Evolutionary conservation across 192 early-diverging fungal species (phyloP).

Genomic region (Diversispora epigaea): DNA sequence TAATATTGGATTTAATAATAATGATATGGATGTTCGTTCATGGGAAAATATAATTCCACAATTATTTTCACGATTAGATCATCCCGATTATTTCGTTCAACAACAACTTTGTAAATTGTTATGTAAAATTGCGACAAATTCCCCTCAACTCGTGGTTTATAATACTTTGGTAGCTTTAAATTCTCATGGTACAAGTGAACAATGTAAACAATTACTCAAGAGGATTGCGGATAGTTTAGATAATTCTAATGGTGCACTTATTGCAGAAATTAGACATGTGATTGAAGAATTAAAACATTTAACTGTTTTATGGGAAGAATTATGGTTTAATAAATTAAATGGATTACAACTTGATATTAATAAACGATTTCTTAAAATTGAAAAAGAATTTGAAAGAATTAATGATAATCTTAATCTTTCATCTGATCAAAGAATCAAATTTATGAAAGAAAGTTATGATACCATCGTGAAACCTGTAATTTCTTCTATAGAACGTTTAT

Average conservation of each 20-base stretch:
- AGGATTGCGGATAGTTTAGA: slow-evolving; percentile 44
- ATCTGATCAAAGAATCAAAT: slow-evolving; percentile 41
- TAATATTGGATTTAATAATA: slow-evolving; percentile 40
- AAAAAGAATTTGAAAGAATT: slow-evolving; percentile 56
- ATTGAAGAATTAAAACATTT: slow-evolving; percentile 65
- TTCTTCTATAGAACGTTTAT: slow-evolving; percentile 52
- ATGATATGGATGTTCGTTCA: slow-evolving; percentile 33
- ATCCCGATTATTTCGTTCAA: slow-evolving; percentile 59
- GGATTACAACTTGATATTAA: slow-evolving; percentile 55
- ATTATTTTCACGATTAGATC: slow-evolving; percentile 68
- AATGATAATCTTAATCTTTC: slow-evolving; percentile 43
- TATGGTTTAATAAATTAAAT: slow-evolving; percentile 69
- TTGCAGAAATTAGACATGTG: slow-evolving; percentile 54
- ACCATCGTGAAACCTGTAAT: slow-evolving; percentile 61
- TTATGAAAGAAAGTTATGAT: slow-evolving; percentile 54
- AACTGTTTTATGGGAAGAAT: slow-evolving; percentile 82
- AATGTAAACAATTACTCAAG: slow-evolving; percentile 40
- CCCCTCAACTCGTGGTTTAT: slow-evolving; percentile 70
- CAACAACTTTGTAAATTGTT: slow-evolving; percentile 54
- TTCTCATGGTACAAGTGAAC: slow-evolving; percentile 43
- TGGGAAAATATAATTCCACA: slow-evolving; percentile 77
- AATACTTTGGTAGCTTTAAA: slow-evolving; percentile 58
- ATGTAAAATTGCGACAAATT: slow-evolving; percentile 55
- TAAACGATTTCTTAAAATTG: slow-evolving; percentile 54
- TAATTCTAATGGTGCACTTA: slow-evolving; percentile 41